Base-by-base conservation (phyloP, 352 stramenopile genomes). In the Peronosclerospora sorghi region DNA sequence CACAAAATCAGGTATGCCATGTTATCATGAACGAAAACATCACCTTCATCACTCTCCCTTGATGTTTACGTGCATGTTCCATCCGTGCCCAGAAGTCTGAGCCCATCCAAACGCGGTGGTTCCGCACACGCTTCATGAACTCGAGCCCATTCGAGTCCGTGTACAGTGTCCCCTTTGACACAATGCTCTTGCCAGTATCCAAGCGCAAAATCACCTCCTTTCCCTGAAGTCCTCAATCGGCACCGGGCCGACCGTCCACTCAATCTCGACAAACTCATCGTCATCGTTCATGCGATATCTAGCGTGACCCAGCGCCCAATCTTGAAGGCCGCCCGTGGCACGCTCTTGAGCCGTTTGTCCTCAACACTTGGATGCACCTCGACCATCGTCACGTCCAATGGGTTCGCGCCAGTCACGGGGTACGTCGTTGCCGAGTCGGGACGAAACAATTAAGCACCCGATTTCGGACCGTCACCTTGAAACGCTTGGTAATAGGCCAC, bases 171-270 rank as follows among this genome's bases (percentile, higher is more conserved):
- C 45, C 48, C 8, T 63, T 56, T 0, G 74, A 86, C 46, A 71
- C 36, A 24, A 86, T 83, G 23, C 32, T 59, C 9, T 68, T 65
- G 19, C 69, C 42, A 5, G 88, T 70, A 24, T 80, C 67, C 40
- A 95, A 97, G 29, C 85, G 86, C 0, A 93, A 57, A 32, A 99
- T 87, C n/a, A 98, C 75, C 71, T 99, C 96, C 45, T 97, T 97
- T 15, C 96, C 96, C 36, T 84, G 68, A 23, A 74, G 51, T 86
- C 69, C 6, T 77, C 56, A 14, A 87, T 78, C 0, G 78, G 75
- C 12, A 90, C 71, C 1, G 74, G 63, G 0, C 75, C 78, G 8
- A 90, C 84, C 4, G 90, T 96, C 73, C 94, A 98, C 53, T 98
- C 91, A 29, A 98, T 70, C 60, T 98, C 87, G 8, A 98, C 59